Base-by-base conservation (phyloP, 2,329 filamentous ascomycete species). In the Aspergillus aculeatinus region DNA sequence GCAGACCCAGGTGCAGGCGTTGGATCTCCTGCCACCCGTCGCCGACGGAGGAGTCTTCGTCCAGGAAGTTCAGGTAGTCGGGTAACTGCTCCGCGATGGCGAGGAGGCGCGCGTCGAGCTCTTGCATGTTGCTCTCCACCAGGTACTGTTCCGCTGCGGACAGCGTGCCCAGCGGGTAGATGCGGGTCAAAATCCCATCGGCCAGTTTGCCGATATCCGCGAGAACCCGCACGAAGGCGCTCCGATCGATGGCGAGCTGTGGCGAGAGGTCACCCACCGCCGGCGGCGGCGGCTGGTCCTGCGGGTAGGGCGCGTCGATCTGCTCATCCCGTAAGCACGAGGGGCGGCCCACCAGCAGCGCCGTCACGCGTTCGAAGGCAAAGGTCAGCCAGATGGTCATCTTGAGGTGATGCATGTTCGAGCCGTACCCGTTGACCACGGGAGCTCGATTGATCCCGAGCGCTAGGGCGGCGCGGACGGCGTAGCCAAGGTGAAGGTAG, bases 21-120 rank as follows among this genome's bases (percentile, higher is more conserved):
- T 64, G 62, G 48, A 64, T 58, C 42, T 64, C 62, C 25, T 64
- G 62, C 62, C 62, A 64, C 33, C 55, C 54, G 7, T 52, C 51
- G 5, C 57, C 60, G 47, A 62, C 33, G 1, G 62, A 57, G n/a
- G 54, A 23, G 12, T 39, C 31, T 12, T 60, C 51, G 25, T 64
- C 62, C 35, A 62, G 62, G 47, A 64, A 62, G n/a, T 62, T 60
- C 3, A 64, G 52, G 44, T 62, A 64, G 7, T 47, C 33, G 2
- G 60, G 60, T 12, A 62, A 39, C 4, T 33, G 4, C 25, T 6
- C 25, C 25, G 5, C 25, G 5, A 27, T 27, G 25, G 25, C 25
- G 25, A 27, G 25, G 25, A 27, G 35, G 3, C 23, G 48, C 16
- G 51, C 60, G 58, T 58, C 54, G 16, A 57, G 39, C 31, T 64